phyloP scores from a whole-genome alignment of 371 early-diverging fungal species.

The Mortierella sp. region DNA sequence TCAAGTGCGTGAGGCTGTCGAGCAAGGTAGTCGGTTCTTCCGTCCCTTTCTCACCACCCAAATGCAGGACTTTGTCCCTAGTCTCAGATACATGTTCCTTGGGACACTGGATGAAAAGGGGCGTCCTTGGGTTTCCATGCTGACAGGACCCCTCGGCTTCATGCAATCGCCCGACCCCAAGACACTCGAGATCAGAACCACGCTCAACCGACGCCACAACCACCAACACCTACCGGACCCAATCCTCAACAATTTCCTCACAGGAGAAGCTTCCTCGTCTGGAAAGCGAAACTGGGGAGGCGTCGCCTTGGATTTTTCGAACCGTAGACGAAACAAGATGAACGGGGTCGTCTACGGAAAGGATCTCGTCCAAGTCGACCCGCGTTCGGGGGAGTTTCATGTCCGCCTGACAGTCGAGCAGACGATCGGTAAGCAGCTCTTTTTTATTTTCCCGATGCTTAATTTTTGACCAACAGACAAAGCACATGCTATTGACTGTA shows the following conservation, averaged over 20 bases:
- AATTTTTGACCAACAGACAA: not conserved
- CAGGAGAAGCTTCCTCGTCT: constrained; percentile 20
- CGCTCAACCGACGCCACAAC: not conserved
- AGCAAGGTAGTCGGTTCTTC: constrained; percentile 19
- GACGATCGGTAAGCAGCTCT: constrained; percentile 28
- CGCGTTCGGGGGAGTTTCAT: constrained; percentile 25
- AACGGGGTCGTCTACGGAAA: constrained; percentile 32
- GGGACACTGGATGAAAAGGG: constrained; percentile 37
- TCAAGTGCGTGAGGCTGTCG: constrained; percentile 32
- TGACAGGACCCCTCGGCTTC: constrained; percentile 34
- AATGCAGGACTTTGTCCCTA: constrained; percentile 37
- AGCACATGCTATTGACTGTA: not conserved
- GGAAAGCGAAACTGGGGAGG: constrained; percentile 35
- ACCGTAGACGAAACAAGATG: constrained; percentile 46
- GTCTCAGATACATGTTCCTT: constrained; percentile 35
- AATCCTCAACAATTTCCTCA: constrained; percentile 20
- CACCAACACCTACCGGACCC: constrained; percentile 12
- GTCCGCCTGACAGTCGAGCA: constrained; percentile 41
- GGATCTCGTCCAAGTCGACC: constrained; percentile 16
- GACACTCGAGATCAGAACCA: constrained; percentile 22
- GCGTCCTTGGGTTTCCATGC: constrained; percentile 45
- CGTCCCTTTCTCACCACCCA: constrained; percentile 33
- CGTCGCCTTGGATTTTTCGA: constrained; percentile 38
- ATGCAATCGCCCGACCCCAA: constrained; percentile 20
- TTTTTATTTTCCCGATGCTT: not conserved